A percentile compares a stretch with the other conserved stretches of the same genome.
Evolutionary conservation across 768 basidiomycete genomes (phyloP).

Genomic region (Tylopilus felleus): DNA sequence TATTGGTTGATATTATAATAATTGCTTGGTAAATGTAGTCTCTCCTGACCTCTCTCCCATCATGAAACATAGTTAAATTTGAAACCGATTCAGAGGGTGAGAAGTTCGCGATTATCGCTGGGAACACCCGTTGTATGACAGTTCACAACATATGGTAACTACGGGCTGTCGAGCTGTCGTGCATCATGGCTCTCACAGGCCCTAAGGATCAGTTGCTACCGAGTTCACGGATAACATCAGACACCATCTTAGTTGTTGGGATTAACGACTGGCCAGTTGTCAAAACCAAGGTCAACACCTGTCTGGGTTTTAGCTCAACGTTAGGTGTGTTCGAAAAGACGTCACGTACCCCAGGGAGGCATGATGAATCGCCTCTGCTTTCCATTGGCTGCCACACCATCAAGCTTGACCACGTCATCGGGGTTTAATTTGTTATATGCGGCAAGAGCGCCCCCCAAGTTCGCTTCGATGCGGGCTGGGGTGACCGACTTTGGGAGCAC

Average conservation of each 20-base stretch:
- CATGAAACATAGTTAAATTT: neutral
- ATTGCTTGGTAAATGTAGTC: neutral
- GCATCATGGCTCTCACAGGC: neutral
- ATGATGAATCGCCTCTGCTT: constrained; percentile 69
- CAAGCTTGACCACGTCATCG: constrained; percentile 53
- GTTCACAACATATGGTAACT: neutral
- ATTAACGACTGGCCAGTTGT: constrained; percentile 47
- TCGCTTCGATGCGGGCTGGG: constrained; percentile 59
- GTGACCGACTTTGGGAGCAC: constrained; percentile 79
- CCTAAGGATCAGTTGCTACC: neutral
- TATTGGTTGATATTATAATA: neutral
- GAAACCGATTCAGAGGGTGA: neutral
- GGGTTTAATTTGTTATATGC: constrained; percentile 45
- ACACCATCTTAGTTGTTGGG: constrained; percentile 1
- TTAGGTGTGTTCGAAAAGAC: neutral
- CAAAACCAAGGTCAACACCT: constrained; percentile 69
- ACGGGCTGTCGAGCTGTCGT: no score
- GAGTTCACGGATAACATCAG: neutral
- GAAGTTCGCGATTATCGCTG: neutral
- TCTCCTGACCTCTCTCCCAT: neutral
- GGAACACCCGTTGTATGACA: neutral
- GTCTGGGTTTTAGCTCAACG: constrained; percentile 14
- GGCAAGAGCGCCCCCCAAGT: constrained; percentile 48
- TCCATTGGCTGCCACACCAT: constrained; percentile 52
- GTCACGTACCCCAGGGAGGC: constrained; percentile 65